These are phyloP conservation scores for Cajanus cajan DNA, from an alignment of 306 rosid genomes.

Conservation along the genomic window DNA sequence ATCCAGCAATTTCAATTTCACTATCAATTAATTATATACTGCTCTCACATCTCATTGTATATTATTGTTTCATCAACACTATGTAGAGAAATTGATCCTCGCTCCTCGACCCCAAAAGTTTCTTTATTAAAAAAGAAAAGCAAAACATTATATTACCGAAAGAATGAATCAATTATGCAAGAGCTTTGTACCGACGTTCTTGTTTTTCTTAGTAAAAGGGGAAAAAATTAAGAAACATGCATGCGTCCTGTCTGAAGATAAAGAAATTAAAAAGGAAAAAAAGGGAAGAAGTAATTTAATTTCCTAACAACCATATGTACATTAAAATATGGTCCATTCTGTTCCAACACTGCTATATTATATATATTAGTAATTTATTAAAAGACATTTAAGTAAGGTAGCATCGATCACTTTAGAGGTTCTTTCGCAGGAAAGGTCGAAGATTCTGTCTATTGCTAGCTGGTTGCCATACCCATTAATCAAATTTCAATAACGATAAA, in stretches of 20 bases:
- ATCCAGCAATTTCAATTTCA: constrained; percentile 24
- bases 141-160: constrained; percentile 6
- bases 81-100: neutral
- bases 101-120: neutral
- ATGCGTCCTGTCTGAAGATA: constrained; percentile 7
- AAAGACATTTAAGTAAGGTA: constrained; percentile 3
- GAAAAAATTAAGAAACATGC: neutral
- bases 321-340: neutral
- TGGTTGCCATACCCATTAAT: constrained; percentile 16
- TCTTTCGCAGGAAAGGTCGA: neutral
- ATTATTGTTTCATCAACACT: neutral
- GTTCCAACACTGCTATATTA: neutral
- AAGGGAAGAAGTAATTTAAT: neutral
- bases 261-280: neutral
- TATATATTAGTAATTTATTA: neutral
- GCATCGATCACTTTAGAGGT: neutral
- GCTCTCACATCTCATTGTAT: neutral
- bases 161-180: constrained; percentile 10
- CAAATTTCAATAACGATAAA: neutral
- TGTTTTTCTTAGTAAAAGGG: constrained; percentile 21
- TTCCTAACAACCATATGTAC: constrained; percentile 5
- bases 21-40: neutral
- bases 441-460: constrained; percentile 25
- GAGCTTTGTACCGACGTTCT: constrained; percentile 18
- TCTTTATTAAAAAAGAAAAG: neutral